Evolutionary conservation across 2,329 filamentous ascomycete species (phyloP).

Genomic region (Hypomyces perniciosus): DNA sequence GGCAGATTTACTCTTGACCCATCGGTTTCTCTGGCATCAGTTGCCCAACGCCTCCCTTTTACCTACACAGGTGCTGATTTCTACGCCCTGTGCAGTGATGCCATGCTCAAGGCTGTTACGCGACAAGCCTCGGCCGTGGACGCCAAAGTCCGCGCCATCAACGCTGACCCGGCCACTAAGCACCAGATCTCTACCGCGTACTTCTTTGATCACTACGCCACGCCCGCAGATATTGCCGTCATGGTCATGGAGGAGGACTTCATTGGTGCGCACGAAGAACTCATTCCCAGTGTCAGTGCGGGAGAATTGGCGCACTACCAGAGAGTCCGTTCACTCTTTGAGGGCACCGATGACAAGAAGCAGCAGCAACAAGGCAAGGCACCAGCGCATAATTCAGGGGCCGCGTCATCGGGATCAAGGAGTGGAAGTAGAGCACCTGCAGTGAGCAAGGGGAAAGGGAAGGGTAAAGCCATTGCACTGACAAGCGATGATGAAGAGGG

Average conservation of each 20-base stretch:
- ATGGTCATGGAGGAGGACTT: constrained; percentile 90
- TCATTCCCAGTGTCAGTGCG: constrained; percentile 88
- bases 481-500: constrained; percentile 29
- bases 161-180: constrained; percentile 36
- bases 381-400: constrained; percentile 20
- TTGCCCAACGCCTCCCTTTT: constrained; percentile 77
- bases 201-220: constrained; percentile 92
- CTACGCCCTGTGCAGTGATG: constrained; percentile 93
- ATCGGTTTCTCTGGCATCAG: constrained; percentile 64
- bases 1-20: constrained; percentile 77
- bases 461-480: constrained; percentile 30
- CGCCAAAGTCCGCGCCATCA: constrained; percentile 68
- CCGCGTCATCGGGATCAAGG: constrained; percentile 16
- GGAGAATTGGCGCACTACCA: constrained; percentile 93
- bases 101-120: constrained; percentile 98
- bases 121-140: constrained; percentile 81
- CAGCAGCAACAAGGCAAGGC: constrained; percentile 19
- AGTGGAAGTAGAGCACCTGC: constrained; percentile 32
- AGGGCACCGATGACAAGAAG: constrained; percentile 46
- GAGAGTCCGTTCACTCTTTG: constrained; percentile 73
- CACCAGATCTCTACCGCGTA: constrained; percentile 72
- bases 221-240: constrained; percentile 74
- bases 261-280: constrained; percentile 68
- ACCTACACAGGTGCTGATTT: constrained; percentile 97
- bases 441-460: constrained; percentile 30